Base-by-base conservation (phyloP, 2,329 filamentous ascomycete species). In the Botrytis fabae region DNA sequence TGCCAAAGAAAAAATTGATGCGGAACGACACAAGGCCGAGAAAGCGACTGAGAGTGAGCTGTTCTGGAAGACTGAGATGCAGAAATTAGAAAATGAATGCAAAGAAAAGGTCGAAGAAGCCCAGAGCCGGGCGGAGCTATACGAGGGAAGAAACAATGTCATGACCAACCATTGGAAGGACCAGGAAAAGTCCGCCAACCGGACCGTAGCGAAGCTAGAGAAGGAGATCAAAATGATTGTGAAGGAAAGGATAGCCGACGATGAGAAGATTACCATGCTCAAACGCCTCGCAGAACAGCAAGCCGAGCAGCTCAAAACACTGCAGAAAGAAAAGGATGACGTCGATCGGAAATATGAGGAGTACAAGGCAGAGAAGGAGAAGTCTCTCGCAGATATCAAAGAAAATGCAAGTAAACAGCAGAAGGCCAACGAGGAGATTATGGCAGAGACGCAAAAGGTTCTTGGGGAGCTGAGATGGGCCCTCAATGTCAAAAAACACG, bases 251-350 rank as follows among this genome's bases (percentile, higher is more conserved):
- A 84, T 82, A 75, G 84, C 83, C 69, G 90, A 93, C 78, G 89
- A 91, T 77, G 86, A 87, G 79, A 89, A 87, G 82, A 90, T 92
- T 76, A 85, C 84, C 74, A 89, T 88, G 46, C 83, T 94, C 69
- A 86, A 89, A 69, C 89, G 92, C 74, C 85, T 94, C 46, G 91
- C 89, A 80, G 91, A 93, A 76, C 92, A 94, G 81, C 90, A 93
- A 80, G 88, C 92, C 76, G 86, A 87, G 78, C 92, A 93, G 77
- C 86, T 92, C 73, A 87, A 88, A 73, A 85, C 88, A 73, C 83
- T 91, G 38, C 82, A 83, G 73, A 85, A 86, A 66, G 87, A 92
- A 78, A 92, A 93, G 78, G 86, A 88, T 42, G 87, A 87, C 25
- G 89, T 94, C 74, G 82, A 83, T 25, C 82, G 82, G 64, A 83